Evolutionary conservation across 1,284 basidiomycete species (phyloP).

Genomic region (Malassezia psittaci): DNA sequence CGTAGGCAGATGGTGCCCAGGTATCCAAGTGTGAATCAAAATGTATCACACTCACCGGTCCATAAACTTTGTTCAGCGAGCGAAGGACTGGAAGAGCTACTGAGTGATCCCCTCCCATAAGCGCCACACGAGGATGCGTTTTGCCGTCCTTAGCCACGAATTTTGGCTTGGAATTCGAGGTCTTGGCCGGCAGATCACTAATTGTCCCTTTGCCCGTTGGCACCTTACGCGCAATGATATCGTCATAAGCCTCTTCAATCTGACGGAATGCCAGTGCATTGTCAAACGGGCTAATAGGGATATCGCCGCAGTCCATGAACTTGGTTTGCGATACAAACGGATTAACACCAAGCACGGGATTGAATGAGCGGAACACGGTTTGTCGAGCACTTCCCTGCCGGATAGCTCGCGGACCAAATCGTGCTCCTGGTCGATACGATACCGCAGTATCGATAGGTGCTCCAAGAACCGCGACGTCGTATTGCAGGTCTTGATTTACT

Average conservation of each 20-base stretch:
- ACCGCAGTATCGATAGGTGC: slow-evolving; percentile 26
- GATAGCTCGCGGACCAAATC: slow-evolving; percentile 27
- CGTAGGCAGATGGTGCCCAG: background rate
- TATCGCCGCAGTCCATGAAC: slow-evolving; percentile 29
- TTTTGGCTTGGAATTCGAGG: background rate
- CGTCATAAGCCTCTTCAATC: slow-evolving; percentile 21
- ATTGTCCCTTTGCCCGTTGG: slow-evolving; percentile 18
- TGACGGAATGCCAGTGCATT: slow-evolving; percentile 10
- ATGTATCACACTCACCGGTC: slow-evolving; percentile 49
- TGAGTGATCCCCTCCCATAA: slow-evolving; percentile 51
- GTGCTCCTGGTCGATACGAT: slow-evolving; percentile 26
- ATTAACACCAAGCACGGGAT: slow-evolving; percentile 13
- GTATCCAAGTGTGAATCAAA: slow-evolving; percentile 53
- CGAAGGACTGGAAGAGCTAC: slow-evolving; percentile 51
- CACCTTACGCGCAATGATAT: slow-evolving; percentile 1
- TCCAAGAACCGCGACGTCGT: slow-evolving; percentile 30
- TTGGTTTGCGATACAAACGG: slow-evolving; percentile 22
- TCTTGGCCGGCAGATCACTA: slow-evolving; percentile 13
- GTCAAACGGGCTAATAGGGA: slow-evolving; percentile 24
- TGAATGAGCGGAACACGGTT: slow-evolving; percentile 17
- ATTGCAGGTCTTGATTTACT: slow-evolving; percentile 14
- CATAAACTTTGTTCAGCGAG: slow-evolving; percentile 48
- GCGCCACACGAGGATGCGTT: slow-evolving; percentile 48
- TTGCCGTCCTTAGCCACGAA: slow-evolving; percentile 21
- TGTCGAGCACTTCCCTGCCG: slow-evolving; percentile 23